Base-by-base conservation (phyloP, 2,329 filamentous ascomycete species). In the Chaetomium strumarium region DNA sequence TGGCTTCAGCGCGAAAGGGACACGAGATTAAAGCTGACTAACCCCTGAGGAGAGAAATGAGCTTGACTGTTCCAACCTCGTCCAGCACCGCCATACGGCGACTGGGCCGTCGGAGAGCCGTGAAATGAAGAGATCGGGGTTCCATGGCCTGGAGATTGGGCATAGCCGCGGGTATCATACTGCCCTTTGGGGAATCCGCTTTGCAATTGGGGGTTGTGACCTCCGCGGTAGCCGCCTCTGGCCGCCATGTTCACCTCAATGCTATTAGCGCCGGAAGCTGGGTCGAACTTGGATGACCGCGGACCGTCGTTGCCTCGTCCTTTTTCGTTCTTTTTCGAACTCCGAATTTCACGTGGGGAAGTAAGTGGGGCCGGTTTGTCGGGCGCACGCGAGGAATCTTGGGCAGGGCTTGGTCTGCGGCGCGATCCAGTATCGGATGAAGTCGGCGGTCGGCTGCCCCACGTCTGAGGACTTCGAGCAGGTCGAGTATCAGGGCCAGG, bases 181-280 rank as follows among this genome's bases (percentile, higher is more conserved):
- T 68, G 70, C 8, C 67, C 61, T 52, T 69, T 71, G 33, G 69
- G 58, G 56, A 73, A 72, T 37, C 65, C 60, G 19, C 67, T 55
- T n/a, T 63, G 59, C 24, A 58, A 51, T 45, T 66, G 64, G 36
- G 61, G 56, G 46, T 69, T 68, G 52, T 73, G 71, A n/a, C 70
- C 69, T 50, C 71, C 69, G 49, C 74, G 72, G 51, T 70, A 71
- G 37, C 68, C 67, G 30, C 71, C 70, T 40, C 75, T 69, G 13
- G 72, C 69, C 16, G 68, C 66, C 72, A 78, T 75, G 31, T 75
- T 75, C 52, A 77, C 74, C 60, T 80, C 76, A 37, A 75, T 66
- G 46, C 75, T 77, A 12, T 77, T 75, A 11, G 74, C 70, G 16
- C 74, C 75, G 16, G 76, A 75, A 41, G 69, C 68, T 43, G 69